These are phyloP conservation scores for Pistacia atlantica DNA, from an alignment of 345 rosid genomes.

Conservation along the genomic window DNA sequence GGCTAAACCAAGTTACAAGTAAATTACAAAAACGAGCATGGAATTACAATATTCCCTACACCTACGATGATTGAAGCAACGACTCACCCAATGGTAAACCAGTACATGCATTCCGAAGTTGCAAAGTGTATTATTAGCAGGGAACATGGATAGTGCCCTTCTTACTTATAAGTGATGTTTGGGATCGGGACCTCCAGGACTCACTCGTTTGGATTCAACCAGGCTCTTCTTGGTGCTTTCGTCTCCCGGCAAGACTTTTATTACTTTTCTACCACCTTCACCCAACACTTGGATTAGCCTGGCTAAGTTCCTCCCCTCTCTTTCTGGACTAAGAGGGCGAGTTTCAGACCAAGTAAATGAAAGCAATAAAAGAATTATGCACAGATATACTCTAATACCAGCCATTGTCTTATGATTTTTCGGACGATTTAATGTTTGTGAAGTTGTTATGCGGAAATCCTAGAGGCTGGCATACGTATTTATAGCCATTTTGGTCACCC, in stretches of 20 bases:
- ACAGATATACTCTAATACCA: slow-evolving; percentile 9
- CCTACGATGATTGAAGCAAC: too few relatives aligned
- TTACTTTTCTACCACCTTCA: slow-evolving; percentile 1
- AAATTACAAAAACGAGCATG: too few relatives aligned
- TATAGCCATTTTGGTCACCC: too few relatives aligned
- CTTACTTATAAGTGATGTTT: slow-evolving; percentile 11
- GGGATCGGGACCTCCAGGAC: slow-evolving; percentile 36
- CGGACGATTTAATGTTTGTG: not conserved
- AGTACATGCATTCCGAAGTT: not conserved
- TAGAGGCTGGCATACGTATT: not conserved
- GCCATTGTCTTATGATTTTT: slow-evolving; percentile 11
- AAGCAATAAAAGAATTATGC: slow-evolving; percentile 19
- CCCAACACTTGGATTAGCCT: slow-evolving; percentile 29
- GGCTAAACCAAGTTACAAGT: too few relatives aligned
- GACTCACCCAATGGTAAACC: not conserved
- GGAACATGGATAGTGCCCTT: too few relatives aligned
- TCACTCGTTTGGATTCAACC: slow-evolving; percentile 24
- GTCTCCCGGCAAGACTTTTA: not conserved
- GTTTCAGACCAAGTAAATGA: slow-evolving; percentile 13
- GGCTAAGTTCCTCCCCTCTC: slow-evolving; percentile 19
- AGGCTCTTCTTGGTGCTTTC: not conserved
- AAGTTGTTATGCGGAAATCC: not conserved
- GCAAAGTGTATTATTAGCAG: not conserved
- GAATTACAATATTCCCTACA: too few relatives aligned
- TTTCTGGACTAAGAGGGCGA: slow-evolving; percentile 21